phyloP scores from a whole-genome alignment of 2,329 filamentous ascomycete species.

The Fusarium pseudonygamai region DNA sequence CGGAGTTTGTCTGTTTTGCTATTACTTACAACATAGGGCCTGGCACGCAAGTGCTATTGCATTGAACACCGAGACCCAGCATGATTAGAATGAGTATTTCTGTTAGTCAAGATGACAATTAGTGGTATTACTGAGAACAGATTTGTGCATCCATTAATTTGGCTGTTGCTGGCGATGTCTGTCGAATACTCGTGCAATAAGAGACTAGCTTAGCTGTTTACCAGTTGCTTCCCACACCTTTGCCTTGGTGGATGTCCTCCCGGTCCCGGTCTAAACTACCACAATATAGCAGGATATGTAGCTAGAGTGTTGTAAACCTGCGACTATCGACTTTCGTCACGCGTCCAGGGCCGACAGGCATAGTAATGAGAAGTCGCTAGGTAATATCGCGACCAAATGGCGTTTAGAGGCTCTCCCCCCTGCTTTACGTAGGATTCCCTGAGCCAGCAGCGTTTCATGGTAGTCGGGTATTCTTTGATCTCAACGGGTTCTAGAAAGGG shows the following conservation, averaged over 20 bases:
- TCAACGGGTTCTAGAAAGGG: background rate
- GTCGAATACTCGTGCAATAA: background rate
- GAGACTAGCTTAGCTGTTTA: background rate
- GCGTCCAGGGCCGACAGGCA: background rate
- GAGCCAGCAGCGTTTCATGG: background rate
- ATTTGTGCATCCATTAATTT: background rate
- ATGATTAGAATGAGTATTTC: background rate
- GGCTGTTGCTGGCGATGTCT: background rate
- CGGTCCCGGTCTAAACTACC: background rate
- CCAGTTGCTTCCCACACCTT: background rate
- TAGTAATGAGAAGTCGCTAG: background rate
- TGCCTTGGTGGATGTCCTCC: background rate
- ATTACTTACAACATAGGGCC: background rate
- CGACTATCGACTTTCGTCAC: background rate
- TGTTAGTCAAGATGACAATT: background rate
- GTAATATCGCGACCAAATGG: constrained; percentile 6
- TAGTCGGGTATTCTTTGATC: background rate
- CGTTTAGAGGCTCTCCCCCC: background rate
- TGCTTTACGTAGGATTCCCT: background rate
- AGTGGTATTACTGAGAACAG: background rate
- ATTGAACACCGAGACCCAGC: background rate
- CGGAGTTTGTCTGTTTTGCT: background rate
- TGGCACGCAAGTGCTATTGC: constrained; percentile 3
- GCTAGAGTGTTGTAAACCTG: background rate
- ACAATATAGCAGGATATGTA: background rate